Percentiles rank a stretch among this genome's conserved stretches.
Evolutionary conservation across 129 eudicot species (phyloP).

Genomic region (Artemisia tridentata): DNA sequence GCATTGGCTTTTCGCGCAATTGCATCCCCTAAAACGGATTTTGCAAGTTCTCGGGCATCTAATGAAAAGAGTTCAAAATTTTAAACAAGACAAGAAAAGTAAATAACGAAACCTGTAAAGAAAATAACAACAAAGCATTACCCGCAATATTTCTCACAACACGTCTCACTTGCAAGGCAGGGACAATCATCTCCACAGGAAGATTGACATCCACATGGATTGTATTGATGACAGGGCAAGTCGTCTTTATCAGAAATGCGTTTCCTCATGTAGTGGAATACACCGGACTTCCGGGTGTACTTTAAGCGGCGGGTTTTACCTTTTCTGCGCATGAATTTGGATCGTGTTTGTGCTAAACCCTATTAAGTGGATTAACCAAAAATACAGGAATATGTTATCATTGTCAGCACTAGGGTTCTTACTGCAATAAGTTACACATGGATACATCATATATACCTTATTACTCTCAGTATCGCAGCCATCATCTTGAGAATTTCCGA

Average conservation of each 20-base stretch:
- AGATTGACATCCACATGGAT: constrained; percentile 77
- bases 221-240: constrained; percentile 59
- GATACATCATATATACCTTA: constrained; percentile 30
- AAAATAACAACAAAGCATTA: constrained; percentile 16
- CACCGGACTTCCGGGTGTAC: constrained; percentile 69
- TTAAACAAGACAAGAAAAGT: not conserved
- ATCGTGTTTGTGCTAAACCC: constrained; percentile 59
- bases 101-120: no score
- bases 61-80: not conserved
- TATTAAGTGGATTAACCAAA: constrained; percentile 23
- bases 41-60: constrained; percentile 89
- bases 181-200: constrained; percentile 75
- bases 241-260: constrained; percentile 59
- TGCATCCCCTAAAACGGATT: constrained; percentile 80
- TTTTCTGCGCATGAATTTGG: constrained; percentile 60
- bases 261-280: constrained; percentile 54
- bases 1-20: constrained; percentile 82
- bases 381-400: constrained; percentile 5
- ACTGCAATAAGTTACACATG: not conserved
- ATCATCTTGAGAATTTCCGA: constrained; percentile 34
- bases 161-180: constrained; percentile 59
- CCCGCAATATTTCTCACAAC: constrained; percentile 95
- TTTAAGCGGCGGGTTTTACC: constrained; percentile 74
- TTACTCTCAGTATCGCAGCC: constrained; percentile 44
- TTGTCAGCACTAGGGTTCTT: not conserved